Base-by-base conservation (phyloP, 2,329 filamentous ascomycete species). In the Phaeosphaeriaceae sp. region DNA sequence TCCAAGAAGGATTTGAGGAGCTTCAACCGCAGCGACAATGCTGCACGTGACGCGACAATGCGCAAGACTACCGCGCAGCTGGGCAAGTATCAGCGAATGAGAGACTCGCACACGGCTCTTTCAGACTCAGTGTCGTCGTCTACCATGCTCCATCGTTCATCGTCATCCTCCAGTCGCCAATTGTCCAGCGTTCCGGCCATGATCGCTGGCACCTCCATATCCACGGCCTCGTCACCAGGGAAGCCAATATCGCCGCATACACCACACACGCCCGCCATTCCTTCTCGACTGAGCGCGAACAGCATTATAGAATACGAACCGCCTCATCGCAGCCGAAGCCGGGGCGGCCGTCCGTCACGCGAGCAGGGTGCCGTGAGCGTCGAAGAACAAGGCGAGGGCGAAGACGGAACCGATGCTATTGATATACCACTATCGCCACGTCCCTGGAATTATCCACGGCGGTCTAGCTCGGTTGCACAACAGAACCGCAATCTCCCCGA, bases 121-220 rank as follows among this genome's bases (percentile, higher is more conserved):
- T 96, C 92, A 0, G 95, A 99, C 53, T 97, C 93, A 0, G 92
- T 99, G 85, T 92, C 92, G 25, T 95, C 92, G 0, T 98, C 94
- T 0, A 85, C 93, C 69, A 87, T 96, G 67, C 81, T 97, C 56
- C 91, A 96, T 48, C 87, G 91, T 41, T 95, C 92, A 0, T 92
- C 91, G 4, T 91, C 87, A 57, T 91, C 93, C 0, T 88, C 87
- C 1, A 88, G 90, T 59, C 91, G 93, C 76, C 90, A 91, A 53
- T 84, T 93, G 0, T 86, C 86, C 6, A 86, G 84, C 47, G 85
- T 88, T 13, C 86, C 87, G 20, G 84, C 84, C 6, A 85, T 88
- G 80, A 78, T 86, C 49, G 83, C 80, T 22, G 85, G 84, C 7
- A 90, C 89, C 4, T 92, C 91, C 0, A 83, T 92, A 63, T 97